phyloP scores from a whole-genome alignment of 305 asterid species.

The Lippia alba region DNA sequence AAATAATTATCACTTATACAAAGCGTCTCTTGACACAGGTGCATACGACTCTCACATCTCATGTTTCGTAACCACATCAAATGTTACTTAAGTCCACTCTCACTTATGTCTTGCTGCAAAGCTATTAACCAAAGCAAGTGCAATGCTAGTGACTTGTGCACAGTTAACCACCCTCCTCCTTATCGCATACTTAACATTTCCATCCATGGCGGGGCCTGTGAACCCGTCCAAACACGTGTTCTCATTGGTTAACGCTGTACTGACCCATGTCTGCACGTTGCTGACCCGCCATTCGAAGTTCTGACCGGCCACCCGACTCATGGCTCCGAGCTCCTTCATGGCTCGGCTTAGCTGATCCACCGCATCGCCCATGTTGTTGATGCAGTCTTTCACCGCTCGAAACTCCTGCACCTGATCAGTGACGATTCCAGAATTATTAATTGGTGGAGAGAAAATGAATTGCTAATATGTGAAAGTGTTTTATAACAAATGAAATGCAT shows the following conservation, averaged over 20 bases:
- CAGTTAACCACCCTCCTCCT: constrained; percentile 44
- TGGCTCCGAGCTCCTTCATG: constrained; percentile 51
- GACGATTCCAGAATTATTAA: no score
- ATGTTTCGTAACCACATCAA: no score
- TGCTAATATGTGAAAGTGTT: no score
- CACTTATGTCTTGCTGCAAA: constrained; percentile 47
- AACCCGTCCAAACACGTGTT: constrained; percentile 62
- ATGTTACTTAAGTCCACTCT: no score
- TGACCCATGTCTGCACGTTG: constrained; percentile 80
- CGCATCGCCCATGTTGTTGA: constrained; percentile 48
- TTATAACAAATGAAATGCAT: no score
- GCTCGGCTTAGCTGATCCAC: constrained; percentile 61
- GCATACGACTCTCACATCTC: no score
- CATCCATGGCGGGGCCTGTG: constrained; percentile 41
- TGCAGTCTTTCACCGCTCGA: constrained; percentile 66
- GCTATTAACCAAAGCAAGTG: constrained; percentile 61
- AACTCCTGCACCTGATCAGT: no score
- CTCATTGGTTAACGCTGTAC: constrained; percentile 69
- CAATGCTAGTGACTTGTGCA: constrained; percentile 60
- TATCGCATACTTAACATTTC: constrained; percentile 46
- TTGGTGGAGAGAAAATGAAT: no score
- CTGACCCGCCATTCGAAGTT: constrained; percentile 68
- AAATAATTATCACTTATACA: no score
- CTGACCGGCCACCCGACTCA: constrained; percentile 37
- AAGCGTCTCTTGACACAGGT: no score